Percentiles rank a stretch among this genome's conserved stretches.
phyloP scores from a whole-genome alignment of 805 yeast species.

The Saturnispora silvae region DNA sequence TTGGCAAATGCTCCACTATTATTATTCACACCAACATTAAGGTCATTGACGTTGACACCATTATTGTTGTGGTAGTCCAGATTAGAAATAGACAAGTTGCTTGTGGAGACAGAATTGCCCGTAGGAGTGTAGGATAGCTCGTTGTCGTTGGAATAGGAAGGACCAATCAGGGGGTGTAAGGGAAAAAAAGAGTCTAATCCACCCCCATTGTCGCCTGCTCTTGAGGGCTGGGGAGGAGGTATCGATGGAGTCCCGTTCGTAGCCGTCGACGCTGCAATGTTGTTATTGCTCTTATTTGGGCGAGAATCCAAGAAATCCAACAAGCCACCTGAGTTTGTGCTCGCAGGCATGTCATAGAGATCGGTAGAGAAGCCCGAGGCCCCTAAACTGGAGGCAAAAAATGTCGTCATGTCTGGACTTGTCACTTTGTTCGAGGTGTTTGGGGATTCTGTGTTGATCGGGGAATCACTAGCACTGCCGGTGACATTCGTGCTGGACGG shows the following conservation, averaged over 20 bases:
- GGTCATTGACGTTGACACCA: background rate
- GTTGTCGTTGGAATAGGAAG: constrained; percentile 13
- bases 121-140: constrained; percentile 11
- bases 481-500: too few relatives aligned
- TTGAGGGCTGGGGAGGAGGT: background rate
- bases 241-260: too few relatives aligned
- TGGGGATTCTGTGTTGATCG: too few relatives aligned
- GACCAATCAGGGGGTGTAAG: constrained; percentile 25
- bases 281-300: background rate
- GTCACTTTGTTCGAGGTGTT: too few relatives aligned
- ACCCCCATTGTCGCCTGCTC: too few relatives aligned
- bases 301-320: constrained; percentile 20
- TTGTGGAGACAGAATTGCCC: constrained; percentile 4
- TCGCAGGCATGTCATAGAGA: constrained; percentile 13
- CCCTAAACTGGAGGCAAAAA: too few relatives aligned
- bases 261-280: too few relatives aligned
- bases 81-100: constrained; percentile 1
- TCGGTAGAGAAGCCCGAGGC: background rate
- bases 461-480: too few relatives aligned
- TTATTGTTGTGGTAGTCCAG: background rate
- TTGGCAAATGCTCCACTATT: too few relatives aligned
- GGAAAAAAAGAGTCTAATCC: constrained; percentile 26
- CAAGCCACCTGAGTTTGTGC: constrained; percentile 24
- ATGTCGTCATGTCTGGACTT: too few relatives aligned
- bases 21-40: too few relatives aligned